Evolutionary conservation across 192 early-diverging fungal genomes (phyloP), one percentile per base, ranked within the genome.

Genomic region (Gryganskiella cystojenkinii): DNA sequence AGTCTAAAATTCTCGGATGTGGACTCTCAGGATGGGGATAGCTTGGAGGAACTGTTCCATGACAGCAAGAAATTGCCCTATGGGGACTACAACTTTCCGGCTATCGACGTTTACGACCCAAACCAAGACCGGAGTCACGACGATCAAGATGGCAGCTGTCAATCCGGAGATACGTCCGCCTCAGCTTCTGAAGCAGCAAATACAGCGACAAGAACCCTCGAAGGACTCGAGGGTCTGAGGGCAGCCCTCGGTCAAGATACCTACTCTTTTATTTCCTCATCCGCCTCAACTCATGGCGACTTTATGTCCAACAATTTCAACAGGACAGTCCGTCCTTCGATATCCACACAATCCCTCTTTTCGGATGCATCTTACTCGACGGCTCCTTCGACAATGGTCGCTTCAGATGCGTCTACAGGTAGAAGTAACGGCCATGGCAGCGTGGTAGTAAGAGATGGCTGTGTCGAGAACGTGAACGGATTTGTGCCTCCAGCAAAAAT

Each of bases 1-100:
- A 73, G 61, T 37, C 50, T 73, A 9, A 19, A 43, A 17, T 73
- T 65, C 25, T 25, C 1, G 4, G 71, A 56, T 60, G 4, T 65
- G 40, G 60, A 54, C 24, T 4, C 6, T 25, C 49, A 40, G 4
- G 31, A 66, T 37, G 81, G 84, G 37, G 84, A 71, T 34, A 46
- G 42, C 4, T 24, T 71, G 14, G 71, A 73, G 24, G 58, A 67
- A 13, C 56, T 84, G 25, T 88, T 86, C 45, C 49, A 51, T 8
- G 53, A 73, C 9, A 84, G 84, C 56, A 68, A 80, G 25, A 57
- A 71, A 20, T 60, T 82, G 66, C 56, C 76, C 28, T 86, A 76
- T 76, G 86, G 86, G 8, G 86, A 88, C 47, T 86, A 88, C 54
- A 88, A 88, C 35, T 88, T 81, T 49, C 86, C 86, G 13, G 82